Base-by-base conservation (phyloP, 352 stramenopile genomes). In the Globisporangium middletonii region DNA sequence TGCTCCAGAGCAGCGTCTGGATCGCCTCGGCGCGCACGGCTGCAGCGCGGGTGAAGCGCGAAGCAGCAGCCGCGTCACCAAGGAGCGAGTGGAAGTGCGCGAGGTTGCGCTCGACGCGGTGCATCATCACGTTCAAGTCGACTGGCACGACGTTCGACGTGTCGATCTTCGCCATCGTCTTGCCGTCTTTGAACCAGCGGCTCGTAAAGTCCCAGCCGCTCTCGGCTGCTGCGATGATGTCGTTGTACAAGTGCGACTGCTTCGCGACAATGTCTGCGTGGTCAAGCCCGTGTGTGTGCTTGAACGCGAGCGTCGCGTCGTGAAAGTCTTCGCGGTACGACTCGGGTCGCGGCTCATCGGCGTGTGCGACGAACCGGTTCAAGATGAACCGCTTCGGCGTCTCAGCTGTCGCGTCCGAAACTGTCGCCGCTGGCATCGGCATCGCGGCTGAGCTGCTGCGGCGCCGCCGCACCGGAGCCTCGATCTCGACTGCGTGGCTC, bases 131-230 rank as follows among this genome's bases (percentile, higher is more conserved):
- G 62, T 96, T 96, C 27, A 96, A 65, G 58, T 96, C 88, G 11
- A 88, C 83, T 13, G 88, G 85, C 52, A 95, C 63, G 42, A 96
- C 68, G 7, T 68, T 73, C 37, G 73, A 68, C 9, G 83, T 93
- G 30, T 72, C 48, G 60, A 89, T 92, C 28, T 73, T 84, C 41
- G 81, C 75, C n/a, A 71, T 57, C 1, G 68, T 67, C 45, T 83
- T 67, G 38, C 67, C 38, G 70, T 72, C 30, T 56, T 33, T 66
- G n/a, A 95, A 60, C 88, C 88, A 96, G 23, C 88, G 79, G 53
- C 79, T 92, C 59, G 75, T 91, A 48, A 96, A 96, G 62, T 96
- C 88, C 88, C 88, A 96, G 1, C 88, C 88, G 16, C 79, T 92
- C 64, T 95, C 88, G 8, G 88, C 83, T n/a, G 74, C 88, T 30